A percentile compares a stretch with the other conserved stretches of the same genome.
Conservation (phyloP, 2,329 filamentous ascomycete genomes). For the Verticillium longisporum region DNA sequence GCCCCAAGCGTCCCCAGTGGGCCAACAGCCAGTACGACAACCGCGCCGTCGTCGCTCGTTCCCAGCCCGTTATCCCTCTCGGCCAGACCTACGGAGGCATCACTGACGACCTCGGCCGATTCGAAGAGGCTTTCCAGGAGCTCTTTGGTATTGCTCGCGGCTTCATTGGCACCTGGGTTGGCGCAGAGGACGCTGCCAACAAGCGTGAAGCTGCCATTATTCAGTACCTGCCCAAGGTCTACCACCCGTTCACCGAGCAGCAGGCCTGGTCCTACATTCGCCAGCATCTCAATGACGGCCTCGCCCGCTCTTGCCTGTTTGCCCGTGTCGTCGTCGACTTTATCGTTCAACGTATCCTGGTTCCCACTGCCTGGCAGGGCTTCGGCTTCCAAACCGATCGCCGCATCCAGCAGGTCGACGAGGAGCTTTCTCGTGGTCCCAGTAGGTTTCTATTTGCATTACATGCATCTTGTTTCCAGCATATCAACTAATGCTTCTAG, state of each 20-base stretch:
- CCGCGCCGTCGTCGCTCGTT: background rate
- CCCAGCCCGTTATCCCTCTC: conserved; percentile 2
- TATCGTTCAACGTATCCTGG: conserved; percentile 33
- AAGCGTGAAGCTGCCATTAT: conserved; percentile 4
- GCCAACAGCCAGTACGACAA: conserved; percentile 1
- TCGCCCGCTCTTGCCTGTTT: conserved; percentile 34
- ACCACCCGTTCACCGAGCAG: conserved; percentile 20
- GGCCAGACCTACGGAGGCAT: conserved; percentile 2
- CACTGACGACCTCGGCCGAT: background rate
- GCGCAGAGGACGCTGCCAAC: background rate
- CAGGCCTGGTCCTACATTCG: conserved; percentile 34
- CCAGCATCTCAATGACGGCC: conserved; percentile 29
- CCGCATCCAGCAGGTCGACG: conserved; percentile 26
- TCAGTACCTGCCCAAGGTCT: conserved; percentile 9
- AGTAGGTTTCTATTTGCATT: conserved; percentile 16
- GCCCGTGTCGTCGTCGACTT: conserved; percentile 34
- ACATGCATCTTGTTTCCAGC: background rate
- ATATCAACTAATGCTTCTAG: background rate
- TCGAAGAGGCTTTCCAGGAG: conserved; percentile 6
- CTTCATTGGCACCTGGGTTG: conserved; percentile 4
- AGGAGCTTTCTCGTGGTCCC: conserved; percentile 25
- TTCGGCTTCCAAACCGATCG: conserved; percentile 26
- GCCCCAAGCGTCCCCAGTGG: background rate
- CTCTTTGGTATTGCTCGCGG: conserved; percentile 11
- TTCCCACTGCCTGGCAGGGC: conserved; percentile 29